Percentiles rank a stretch among this genome's conserved stretches.
These are phyloP conservation scores for Mucor ambiguus DNA, from an alignment of 371 early-diverging fungal species.

Conservation along the genomic window DNA sequence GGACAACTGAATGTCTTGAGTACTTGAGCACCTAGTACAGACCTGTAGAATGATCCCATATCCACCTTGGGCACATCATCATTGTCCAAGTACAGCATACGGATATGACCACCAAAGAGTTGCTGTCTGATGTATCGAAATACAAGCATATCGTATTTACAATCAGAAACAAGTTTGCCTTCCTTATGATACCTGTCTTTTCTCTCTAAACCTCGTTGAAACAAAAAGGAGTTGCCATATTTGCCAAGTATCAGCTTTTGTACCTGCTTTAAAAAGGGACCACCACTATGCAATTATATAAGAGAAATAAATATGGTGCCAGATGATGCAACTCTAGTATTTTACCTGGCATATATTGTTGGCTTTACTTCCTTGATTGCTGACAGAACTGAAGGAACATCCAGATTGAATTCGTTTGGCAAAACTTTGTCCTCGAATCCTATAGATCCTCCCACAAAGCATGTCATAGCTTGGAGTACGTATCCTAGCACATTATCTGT, in stretches of 20 bases:
- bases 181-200: conserved; percentile 13
- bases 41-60: conserved; percentile 33
- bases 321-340: background rate
- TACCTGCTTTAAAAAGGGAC: conserved; percentile 21
- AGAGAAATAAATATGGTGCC: background rate
- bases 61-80: conserved; percentile 42
- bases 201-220: conserved; percentile 21
- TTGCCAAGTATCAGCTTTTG: conserved; percentile 18
- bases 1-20: conserved; percentile 54
- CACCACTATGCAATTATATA: conserved; percentile 5
- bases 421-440: conserved; percentile 73
- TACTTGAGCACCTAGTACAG: conserved; percentile 43
- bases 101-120: conserved; percentile 76
- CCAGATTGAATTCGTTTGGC: conserved; percentile 58
- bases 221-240: conserved; percentile 29
- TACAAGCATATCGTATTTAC: conserved; percentile 29
- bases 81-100: conserved; percentile 48
- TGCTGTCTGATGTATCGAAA: conserved; percentile 33
- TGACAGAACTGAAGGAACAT: conserved; percentile 5
- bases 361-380: conserved; percentile 59
- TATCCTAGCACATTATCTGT: conserved; percentile 23
- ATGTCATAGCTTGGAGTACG: conserved; percentile 12
- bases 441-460: conserved; percentile 59
- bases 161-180: conserved; percentile 24
- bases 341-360: conserved; percentile 62